These are phyloP conservation scores for Metschnikowia koreensis DNA, from an alignment of 805 yeast species.

Conservation along the genomic window DNA sequence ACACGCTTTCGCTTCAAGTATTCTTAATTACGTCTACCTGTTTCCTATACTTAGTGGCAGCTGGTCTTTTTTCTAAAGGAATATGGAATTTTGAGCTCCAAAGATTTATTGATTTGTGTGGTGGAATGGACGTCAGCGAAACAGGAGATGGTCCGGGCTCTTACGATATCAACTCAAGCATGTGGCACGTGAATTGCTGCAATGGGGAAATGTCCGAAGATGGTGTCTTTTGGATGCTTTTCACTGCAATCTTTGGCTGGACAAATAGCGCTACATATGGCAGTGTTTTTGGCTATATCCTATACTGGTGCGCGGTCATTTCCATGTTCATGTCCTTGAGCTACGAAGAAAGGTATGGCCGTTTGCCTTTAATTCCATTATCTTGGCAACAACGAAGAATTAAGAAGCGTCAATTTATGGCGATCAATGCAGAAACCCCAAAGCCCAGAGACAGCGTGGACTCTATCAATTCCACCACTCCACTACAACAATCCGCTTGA, in stretches of 20 bases:
- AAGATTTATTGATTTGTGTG: constrained; percentile 66
- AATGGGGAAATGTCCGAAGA: constrained; percentile 74
- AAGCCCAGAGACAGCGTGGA: constrained; percentile 23
- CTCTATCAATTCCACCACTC: constrained; percentile 29
- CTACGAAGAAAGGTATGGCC: constrained; percentile 56
- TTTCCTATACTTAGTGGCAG: constrained; percentile 78
- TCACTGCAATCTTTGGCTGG: constrained; percentile 91
- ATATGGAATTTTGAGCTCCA: constrained; percentile 89
- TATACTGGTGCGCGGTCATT: constrained; percentile 64
- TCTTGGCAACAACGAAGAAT: constrained; percentile 18
- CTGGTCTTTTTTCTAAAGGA: constrained; percentile 83
- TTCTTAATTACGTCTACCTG: constrained; percentile 76
- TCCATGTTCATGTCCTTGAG: constrained; percentile 39
- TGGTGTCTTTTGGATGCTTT: constrained; percentile 81
- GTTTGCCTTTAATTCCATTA: constrained; percentile 42
- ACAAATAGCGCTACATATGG: constrained; percentile 91
- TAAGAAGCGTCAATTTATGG: constrained; percentile 8
- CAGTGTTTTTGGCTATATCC: constrained; percentile 68
- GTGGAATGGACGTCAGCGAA: constrained; percentile 83
- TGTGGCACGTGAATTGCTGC: constrained; percentile 96
- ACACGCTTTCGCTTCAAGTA: constrained; percentile 68
- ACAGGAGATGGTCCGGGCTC: constrained; percentile 93
- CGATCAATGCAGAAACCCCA: neutral
- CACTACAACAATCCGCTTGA: constrained; percentile 8
- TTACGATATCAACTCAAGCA: constrained; percentile 71